Percentiles rank a stretch among this genome's conserved stretches.
These are phyloP conservation scores for Dryas octopetala DNA, from an alignment of 306 rosid genomes.

Conservation along the genomic window DNA sequence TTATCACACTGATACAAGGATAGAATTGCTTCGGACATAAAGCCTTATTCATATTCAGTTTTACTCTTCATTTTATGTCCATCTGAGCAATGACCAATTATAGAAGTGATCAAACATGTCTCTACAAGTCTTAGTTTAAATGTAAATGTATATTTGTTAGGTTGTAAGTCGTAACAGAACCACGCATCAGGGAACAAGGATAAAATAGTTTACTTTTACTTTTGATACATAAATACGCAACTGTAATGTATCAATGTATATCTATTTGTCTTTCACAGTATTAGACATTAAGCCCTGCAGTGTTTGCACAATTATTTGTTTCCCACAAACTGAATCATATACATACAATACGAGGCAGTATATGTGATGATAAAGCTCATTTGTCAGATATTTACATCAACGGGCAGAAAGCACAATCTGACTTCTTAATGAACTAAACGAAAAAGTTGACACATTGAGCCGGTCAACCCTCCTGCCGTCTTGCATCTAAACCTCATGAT, in stretches of 20 bases:
- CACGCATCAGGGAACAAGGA: neutral
- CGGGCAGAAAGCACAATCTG: conserved; percentile 7
- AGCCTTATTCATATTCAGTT: neutral
- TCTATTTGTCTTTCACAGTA: neutral
- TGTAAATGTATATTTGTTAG: neutral
- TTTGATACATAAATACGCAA: neutral
- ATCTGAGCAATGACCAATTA: neutral
- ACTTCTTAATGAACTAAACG: conserved; percentile 14
- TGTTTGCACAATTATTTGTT: conserved; percentile 13
- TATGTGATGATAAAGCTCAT: conserved; percentile 2
- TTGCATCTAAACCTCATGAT: conserved; percentile 63
- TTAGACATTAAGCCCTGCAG: neutral
- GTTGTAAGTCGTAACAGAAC: neutral
- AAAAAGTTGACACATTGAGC: neutral
- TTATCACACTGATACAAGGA: neutral
- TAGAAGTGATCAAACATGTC: neutral
- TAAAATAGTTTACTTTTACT: neutral
- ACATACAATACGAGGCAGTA: neutral
- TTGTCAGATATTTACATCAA: conserved; percentile 24
- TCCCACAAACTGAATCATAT: conserved; percentile 4
- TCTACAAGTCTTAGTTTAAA: neutral
- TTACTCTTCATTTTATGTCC: neutral
- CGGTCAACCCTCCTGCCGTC: neutral
- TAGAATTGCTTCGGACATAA: neutral
- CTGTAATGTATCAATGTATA: neutral